A percentile compares a stretch with the other conserved stretches of the same genome.
Evolutionary conservation across 208 protist species (phyloP).

Genomic region (Leishmania amazonensis): DNA sequence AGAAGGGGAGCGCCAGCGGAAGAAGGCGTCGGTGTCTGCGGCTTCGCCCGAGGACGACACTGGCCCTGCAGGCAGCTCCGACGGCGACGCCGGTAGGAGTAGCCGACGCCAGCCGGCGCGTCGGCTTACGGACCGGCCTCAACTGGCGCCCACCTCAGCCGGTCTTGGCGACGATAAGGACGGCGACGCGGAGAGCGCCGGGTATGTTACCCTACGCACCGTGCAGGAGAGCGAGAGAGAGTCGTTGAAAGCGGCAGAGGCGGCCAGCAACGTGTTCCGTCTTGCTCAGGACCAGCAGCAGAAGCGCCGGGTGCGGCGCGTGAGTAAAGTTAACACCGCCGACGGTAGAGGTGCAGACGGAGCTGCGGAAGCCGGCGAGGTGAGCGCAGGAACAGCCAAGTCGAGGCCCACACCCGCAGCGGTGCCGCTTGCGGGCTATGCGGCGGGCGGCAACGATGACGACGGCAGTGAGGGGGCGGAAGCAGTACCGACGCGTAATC

Average conservation of each 20-base stretch:
- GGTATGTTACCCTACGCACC: conserved; percentile 16
- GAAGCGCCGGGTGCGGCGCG: conserved; percentile 18
- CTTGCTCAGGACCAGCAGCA: conserved; percentile 35
- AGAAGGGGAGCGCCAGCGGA: conserved; percentile 28
- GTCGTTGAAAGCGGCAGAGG: conserved; percentile 13
- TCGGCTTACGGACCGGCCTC: not conserved
- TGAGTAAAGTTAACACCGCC: conserved; percentile 6
- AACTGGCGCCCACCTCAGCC: not conserved
- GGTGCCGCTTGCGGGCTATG: not conserved
- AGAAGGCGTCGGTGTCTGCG: not conserved
- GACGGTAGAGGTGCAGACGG: not conserved
- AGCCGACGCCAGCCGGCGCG: conserved; percentile 10
- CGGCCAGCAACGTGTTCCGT: conserved; percentile 23
- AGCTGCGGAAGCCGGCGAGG: not conserved
- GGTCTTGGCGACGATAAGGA: not conserved
- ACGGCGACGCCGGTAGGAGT: not conserved
- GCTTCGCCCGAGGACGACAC: not conserved
- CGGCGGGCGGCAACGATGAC: not conserved
- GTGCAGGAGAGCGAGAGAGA: conserved; percentile 19
- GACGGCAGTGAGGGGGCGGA: conserved; percentile 1
- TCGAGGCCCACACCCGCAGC: not conserved
- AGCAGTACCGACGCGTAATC: not conserved
- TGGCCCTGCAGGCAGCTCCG: not conserved
- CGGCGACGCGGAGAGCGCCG: conserved; percentile 6
- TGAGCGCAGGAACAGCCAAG: not conserved